Base-by-base conservation (phyloP, 805 yeast genomes). In the Sugiyamaella qingdaonensis region DNA sequence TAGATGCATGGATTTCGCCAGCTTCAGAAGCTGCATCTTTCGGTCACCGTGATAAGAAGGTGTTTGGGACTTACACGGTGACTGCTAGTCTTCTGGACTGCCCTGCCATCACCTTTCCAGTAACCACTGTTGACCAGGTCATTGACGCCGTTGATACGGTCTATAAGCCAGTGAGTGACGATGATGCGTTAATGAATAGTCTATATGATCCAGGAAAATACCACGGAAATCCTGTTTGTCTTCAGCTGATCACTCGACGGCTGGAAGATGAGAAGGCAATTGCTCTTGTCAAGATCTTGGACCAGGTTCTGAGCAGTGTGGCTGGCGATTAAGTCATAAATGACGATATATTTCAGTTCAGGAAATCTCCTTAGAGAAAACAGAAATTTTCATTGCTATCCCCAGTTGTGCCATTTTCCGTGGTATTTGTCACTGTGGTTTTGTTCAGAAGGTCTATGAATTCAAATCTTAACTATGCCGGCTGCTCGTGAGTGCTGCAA, bases 181-280 rank as follows among this genome's bases (percentile, higher is more conserved):
- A 16, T 9, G 57, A 55, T 10, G 41, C 46, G 37, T 47, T 61
- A 65, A 34, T 31, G 16, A 41, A 43, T 43, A 50, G 45, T 19
- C 41, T 72, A 34, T 80, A 80, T 66, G 70, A 77, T 51, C 74
- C 81, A 5, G 77, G 74, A 49, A 66, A 72, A 42, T 68, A 65
- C 49, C 69, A 73, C 52, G 80, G 79, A 2, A 78, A 78, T 61
- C 84, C 86, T 0, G 79, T 82, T 2, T 70, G 76, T 2, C 57
- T 81, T 10, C 88, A 83, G 62, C 56, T 83, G 18, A 73, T 80
- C 18, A 76, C 82, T 32, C 71, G 77, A 52, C 72, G 82, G 52
- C 77, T 75, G 53, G 76, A 81, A 54, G 88, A 83, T 60, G 88
- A 83, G 60, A 77, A 78, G 59, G 75, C 75, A 3, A 62, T 80